Evolutionary conservation across 352 stramenopile genomes (phyloP).

Genomic region (Globisporangium polare): DNA sequence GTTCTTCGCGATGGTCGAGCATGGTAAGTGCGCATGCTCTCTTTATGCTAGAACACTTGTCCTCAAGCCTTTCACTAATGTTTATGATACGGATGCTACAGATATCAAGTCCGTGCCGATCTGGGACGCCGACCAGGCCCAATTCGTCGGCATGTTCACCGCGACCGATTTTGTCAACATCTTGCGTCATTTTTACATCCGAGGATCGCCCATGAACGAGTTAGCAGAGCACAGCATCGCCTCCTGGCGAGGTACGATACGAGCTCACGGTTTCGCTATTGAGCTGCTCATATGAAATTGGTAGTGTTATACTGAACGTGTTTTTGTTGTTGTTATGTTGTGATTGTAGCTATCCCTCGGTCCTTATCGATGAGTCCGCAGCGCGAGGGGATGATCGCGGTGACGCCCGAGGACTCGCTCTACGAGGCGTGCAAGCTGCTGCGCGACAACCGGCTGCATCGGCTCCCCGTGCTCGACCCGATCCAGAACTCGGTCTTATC

Average conservation of each 20-base stretch:
- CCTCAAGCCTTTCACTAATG: no score
- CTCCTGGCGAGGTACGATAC: slow-evolving; percentile 66
- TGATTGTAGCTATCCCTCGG: slow-evolving; percentile 79
- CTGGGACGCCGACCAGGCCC: slow-evolving; percentile 92
- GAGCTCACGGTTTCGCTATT: neutral
- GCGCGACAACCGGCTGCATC: slow-evolving; percentile 84
- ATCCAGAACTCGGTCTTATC: slow-evolving; percentile 92
- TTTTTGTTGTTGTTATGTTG: neutral
- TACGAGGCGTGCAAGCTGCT: slow-evolving; percentile 90
- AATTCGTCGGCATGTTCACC: slow-evolving; percentile 97
- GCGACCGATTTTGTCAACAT: slow-evolving; percentile 99
- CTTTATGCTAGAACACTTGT: no score
- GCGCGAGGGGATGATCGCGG: slow-evolving; percentile 66
- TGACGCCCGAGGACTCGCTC: slow-evolving; percentile 88
- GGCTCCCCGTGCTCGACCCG: slow-evolving; percentile 93
- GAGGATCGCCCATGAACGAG: slow-evolving; percentile 87
- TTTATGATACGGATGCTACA: no score
- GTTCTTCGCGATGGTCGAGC: slow-evolving; percentile 99
- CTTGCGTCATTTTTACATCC: slow-evolving; percentile 92
- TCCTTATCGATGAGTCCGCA: slow-evolving; percentile 67
- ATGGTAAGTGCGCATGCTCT: no score
- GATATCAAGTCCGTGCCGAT: slow-evolving; percentile 97
- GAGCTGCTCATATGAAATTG: neutral
- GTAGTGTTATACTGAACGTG: no score
- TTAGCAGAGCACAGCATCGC: slow-evolving; percentile 83